These are phyloP conservation scores for Paramecium tetraurelia DNA, from an alignment of 73 alveolate genomes.

Conservation along the genomic window DNA sequence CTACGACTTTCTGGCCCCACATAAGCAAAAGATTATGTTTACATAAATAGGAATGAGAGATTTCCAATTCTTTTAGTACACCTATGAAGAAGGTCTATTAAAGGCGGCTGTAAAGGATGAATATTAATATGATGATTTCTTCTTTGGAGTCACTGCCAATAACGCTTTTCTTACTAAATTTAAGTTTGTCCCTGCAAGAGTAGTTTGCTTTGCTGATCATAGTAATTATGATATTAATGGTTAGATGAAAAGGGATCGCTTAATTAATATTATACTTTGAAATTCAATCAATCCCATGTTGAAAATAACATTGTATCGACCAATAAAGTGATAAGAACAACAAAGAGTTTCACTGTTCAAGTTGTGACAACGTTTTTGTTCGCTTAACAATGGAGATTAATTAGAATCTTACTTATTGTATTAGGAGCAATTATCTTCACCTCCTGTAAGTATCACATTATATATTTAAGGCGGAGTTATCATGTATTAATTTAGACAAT, in stretches of 20 bases:
- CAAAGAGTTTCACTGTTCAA: background rate
- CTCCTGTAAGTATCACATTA: background rate
- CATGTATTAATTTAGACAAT: background rate
- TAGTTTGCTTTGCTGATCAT: background rate
- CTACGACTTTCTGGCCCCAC: background rate
- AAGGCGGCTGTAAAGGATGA: background rate
- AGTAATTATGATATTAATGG: background rate
- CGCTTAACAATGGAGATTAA: background rate
- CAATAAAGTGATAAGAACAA: background rate
- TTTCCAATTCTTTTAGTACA: background rate
- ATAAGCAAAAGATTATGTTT: background rate
- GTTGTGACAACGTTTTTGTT: background rate
- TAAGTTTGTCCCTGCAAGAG: background rate
- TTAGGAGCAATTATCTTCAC: background rate
- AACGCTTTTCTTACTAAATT: constrained; percentile 31
- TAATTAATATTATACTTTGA: background rate
- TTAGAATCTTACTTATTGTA: background rate
- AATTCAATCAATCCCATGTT: background rate
- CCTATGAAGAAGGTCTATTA: background rate
- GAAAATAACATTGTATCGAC: background rate
- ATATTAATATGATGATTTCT: constrained; percentile 37
- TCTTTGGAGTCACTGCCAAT: constrained; percentile 21
- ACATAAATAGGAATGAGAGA: constrained; percentile 12
- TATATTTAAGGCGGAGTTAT: background rate
- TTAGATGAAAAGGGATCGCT: background rate